Evolutionary conservation across 495 filamentous ascomycete genomes (phyloP), one percentile per base, ranked within the genome.

Genomic region (Aspergillus kassunensis): DNA sequence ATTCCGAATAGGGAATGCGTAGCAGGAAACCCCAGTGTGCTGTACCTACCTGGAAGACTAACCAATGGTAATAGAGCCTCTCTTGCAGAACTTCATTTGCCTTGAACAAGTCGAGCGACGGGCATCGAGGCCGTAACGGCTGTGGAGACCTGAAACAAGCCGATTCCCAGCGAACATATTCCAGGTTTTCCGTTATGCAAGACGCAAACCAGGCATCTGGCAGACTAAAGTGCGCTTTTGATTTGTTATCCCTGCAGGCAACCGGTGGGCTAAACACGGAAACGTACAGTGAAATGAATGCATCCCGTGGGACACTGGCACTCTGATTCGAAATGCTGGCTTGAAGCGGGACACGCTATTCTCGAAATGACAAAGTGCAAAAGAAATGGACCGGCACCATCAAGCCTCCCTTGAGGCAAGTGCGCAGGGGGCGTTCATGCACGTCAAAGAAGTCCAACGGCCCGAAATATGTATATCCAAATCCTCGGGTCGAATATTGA

Each of bases 391-490:
- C 15, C 37, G 13, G 16, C 11, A 18, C 33, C 2, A 24, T 33
- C 24, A 21, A 42, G 11, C 5, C n/a, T 10, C 34, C 31, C 4
- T 9, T 9, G 31, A 51, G 49, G 55, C 45, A 61, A 48, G 41
- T 31, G 34, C 52, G 9, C n/a, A n/a, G n/a, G 45, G 29, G 57
- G 48, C 52, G 57, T 53, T 61, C 60, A 62, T 69, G 66, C 64
- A 67, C 41, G 56, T 56, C 56, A 57, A 50, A 35, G 21, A 27
- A 40, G 56, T 51, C 18, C 44, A 44, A 54, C 37, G 37, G 29
- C 49, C 27, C 54, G n/a, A 30, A 45, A 33, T 51, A 61, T 16
- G 23, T 46, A 21, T 45, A 45, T 56, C 70, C 68, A 68, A 16
- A 42, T 51, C 43, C 56, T 59, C 64, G 68, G 69, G 67, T 63